These are phyloP conservation scores for Roridomyces roridus DNA, from an alignment of 768 basidiomycete genomes.

Conservation along the genomic window DNA sequence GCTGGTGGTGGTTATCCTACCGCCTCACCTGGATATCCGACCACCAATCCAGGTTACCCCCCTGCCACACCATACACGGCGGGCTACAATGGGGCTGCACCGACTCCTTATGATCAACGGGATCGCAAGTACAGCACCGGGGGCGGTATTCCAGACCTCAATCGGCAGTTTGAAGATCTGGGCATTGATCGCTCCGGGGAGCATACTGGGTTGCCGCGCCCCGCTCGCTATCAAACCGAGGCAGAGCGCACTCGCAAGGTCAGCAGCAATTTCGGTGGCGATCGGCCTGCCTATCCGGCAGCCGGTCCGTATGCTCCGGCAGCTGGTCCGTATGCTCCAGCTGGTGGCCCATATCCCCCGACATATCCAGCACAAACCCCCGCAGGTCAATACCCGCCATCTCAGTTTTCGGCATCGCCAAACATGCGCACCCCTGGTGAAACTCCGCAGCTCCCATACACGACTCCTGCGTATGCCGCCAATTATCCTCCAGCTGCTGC, in stretches of 20 bases:
- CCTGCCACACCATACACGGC: slow-evolving; percentile 29
- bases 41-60: slow-evolving; percentile 6
- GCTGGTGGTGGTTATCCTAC: slow-evolving; percentile 31
- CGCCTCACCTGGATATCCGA: slow-evolving; percentile 7
- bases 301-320: slow-evolving; percentile 38
- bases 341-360: slow-evolving; percentile 12
- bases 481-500: slow-evolving; percentile 41
- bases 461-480: slow-evolving; percentile 38
- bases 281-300: slow-evolving; percentile 32
- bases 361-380: slow-evolving; percentile 26
- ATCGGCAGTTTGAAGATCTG: slow-evolving; percentile 50
- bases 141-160: slow-evolving; percentile 39
- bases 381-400: slow-evolving; percentile 25
- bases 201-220: slow-evolving; percentile 42
- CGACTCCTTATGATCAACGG: slow-evolving; percentile 26
- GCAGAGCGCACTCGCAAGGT: slow-evolving; percentile 43
- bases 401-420: slow-evolving; percentile 48
- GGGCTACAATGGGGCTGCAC: slow-evolving; percentile 24
- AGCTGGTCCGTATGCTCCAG: slow-evolving; percentile 36
- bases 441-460: slow-evolving; percentile 41
- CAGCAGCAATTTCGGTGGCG: slow-evolving; percentile 44
- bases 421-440: slow-evolving; percentile 56
- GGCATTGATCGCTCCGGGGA: slow-evolving; percentile 44
- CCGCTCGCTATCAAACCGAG: slow-evolving; percentile 54
- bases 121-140: slow-evolving; percentile 41